phyloP scores from a whole-genome alignment of 2,329 filamentous ascomycete genomes.

The Paecilomyces fulvus region DNA sequence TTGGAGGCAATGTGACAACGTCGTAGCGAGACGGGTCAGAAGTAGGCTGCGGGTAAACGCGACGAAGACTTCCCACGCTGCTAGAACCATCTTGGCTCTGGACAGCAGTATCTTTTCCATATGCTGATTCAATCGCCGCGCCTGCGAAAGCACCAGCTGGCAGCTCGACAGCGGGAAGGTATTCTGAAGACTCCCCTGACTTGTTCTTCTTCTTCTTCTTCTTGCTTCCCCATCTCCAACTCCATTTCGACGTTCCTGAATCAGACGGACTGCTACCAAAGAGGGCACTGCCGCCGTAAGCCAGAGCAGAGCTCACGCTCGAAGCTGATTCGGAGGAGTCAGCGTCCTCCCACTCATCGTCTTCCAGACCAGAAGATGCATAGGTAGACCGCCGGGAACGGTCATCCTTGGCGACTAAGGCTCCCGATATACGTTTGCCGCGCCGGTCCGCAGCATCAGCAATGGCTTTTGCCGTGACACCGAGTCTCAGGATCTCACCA shows the following conservation, averaged over 20 bases:
- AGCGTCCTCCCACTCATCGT: conserved; percentile 53
- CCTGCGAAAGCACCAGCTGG: conserved; percentile 35
- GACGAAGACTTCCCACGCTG: conserved; percentile 41
- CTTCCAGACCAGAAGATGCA: conserved; percentile 27
- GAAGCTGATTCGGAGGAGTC: conserved; percentile 45
- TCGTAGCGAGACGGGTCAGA: conserved; percentile 58
- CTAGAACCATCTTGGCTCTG: conserved; percentile 24
- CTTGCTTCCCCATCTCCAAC: conserved; percentile 52
- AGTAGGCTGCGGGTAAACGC: conserved; percentile 59
- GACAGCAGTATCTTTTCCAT: conserved; percentile 17
- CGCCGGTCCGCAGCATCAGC: conserved; percentile 29
- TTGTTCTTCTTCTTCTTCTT: conserved; percentile 38
- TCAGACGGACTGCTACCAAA: conserved; percentile 41
- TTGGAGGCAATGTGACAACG: conserved; percentile 29
- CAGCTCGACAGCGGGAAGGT: neutral
- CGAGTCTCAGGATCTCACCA: conserved; percentile 40
- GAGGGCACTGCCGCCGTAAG: conserved; percentile 47
- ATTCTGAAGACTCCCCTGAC: conserved; percentile 11
- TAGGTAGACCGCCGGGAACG: conserved; percentile 19
- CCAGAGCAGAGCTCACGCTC: conserved; percentile 50
- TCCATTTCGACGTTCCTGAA: conserved; percentile 51
- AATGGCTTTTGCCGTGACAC: conserved; percentile 36
- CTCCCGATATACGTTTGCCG: conserved; percentile 26
- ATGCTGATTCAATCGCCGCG: conserved; percentile 32
- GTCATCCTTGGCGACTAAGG: conserved; percentile 22